Evolutionary conservation across 2,329 filamentous ascomycete genomes (phyloP), one percentile per base, ranked within the genome.

Genomic region (Penicillium sp.): DNA sequence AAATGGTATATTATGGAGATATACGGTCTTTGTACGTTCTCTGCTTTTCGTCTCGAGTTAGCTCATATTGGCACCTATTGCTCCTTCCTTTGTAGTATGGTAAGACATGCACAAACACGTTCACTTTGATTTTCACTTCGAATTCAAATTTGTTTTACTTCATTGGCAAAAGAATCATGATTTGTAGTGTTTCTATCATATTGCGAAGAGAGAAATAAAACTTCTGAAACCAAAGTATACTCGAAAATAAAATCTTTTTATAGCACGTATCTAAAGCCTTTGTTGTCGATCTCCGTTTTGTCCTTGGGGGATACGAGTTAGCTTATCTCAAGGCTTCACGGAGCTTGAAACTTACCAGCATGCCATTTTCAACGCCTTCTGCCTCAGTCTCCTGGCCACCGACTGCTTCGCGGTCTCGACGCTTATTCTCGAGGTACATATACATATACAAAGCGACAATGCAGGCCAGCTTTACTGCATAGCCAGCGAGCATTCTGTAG

Each of bases 261-360:
- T 19, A 84, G 64, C 10, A 78, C 78, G 63, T 83, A 84, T 65
- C 81, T 74, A 61, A 84, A 84, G 0, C 76, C 80, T 63, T 76
- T 79, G 56, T 84, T 84, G 46, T 84, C 81, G 23, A 84, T 66
- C 68, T 84, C 82, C 0, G 82, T 84, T 70, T 78, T 72, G 66
- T 84, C 70, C 63, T 72, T 33, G 40, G 10, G 25, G 16, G 13
- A n/a, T 45, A 25, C 4, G 16, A 10, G 11, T 61, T 11, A 53
- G 41, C 6, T 23, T 27, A 5, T 8, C 3, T 16, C 25, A 13
- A 47, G 4, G 16, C 4, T 23, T 34, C 11, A 11, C 36, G 21
- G 2, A 9, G 11, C 41, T 11, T 9, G 31, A 27, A 19, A 60
- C 68, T 62, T 63, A 62, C 82, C 59, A 78, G 72, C 82, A 84